Evolutionary conservation across 257 asterid species (phyloP), one percentile per base, ranked within the genome.

Genomic region (Nicotiana paniculata): DNA sequence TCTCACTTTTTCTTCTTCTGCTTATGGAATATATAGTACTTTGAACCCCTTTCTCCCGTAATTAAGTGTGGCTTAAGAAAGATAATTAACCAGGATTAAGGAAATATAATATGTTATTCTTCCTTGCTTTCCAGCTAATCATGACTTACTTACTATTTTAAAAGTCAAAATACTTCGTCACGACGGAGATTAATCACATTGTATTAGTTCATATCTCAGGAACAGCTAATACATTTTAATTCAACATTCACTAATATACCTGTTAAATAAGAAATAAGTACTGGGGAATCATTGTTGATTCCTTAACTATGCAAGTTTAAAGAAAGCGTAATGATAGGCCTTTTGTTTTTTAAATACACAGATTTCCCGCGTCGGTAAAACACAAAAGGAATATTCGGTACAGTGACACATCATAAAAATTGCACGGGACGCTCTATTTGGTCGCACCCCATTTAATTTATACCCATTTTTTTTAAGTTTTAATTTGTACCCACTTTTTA

Each of bases 91-190:
- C 53, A 57, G 53, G 26, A 57, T 43, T 43, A 24, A 37, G 77
- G 32, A 57, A 21, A 13, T 13, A 46, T 39, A 35, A 80, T 24
- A 62, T 28, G 26, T 11, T 30, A 8, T 15, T 70, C 12, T 74
- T 74, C 37, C 39, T 74, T 48, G 43, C 16, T 72, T 43, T 24
- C 32, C 37, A 70, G 35, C 78, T n/a, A 70, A 70, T 43, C 51
- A 43, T 70, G 59, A 9, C 35, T 43, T 80, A 37, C 24, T 12
- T 30, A 24, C 77, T 48, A 57, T 37, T 85, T 85, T 79, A 1
- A 35, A 74, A 58, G 92, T 89, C 48, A 43, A 43, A 43, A 43
- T 1, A 43, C 48, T 1, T 43, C n/a, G 59, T 54, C 18, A 4
- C 0, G 18, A 54, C 59, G 59, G 59, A 17, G 18, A n/a, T 59